Evolutionary conservation across 495 filamentous ascomycete genomes (phyloP).

Genomic region (Aspergillus carlsbadensis): DNA sequence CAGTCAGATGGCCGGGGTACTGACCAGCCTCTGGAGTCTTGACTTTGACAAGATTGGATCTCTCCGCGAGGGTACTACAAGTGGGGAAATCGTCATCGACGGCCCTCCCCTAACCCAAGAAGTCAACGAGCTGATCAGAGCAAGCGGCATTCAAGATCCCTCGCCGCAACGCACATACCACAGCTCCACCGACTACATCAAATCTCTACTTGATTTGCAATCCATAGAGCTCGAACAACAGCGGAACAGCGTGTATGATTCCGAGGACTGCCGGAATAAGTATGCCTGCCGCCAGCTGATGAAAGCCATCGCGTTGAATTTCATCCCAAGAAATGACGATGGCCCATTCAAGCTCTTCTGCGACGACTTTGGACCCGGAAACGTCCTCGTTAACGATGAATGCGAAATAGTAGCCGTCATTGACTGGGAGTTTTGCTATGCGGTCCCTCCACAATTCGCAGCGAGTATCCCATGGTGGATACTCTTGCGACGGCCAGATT

Average conservation of each 20-base stretch:
- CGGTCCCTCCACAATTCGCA: background rate
- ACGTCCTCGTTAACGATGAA: background rate
- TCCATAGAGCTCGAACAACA: slow-evolving; percentile 37
- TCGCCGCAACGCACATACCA: slow-evolving; percentile 1
- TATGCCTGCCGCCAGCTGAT: slow-evolving; percentile 25
- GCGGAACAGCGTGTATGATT: slow-evolving; percentile 38
- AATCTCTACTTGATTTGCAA: slow-evolving; percentile 39
- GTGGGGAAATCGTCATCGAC: background rate
- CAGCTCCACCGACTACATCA: slow-evolving; percentile 38
- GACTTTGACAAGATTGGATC: slow-evolving; percentile 15
- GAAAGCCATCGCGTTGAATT: slow-evolving; percentile 21
- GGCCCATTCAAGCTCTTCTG: slow-evolving; percentile 8
- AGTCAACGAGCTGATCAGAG: slow-evolving; percentile 26
- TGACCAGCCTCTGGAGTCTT: slow-evolving; percentile 30
- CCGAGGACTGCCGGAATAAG: slow-evolving; percentile 39
- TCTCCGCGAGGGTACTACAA: background rate
- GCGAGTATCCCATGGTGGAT: slow-evolving; percentile 1
- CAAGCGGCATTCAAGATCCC: background rate
- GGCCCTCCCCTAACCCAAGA: slow-evolving; percentile 22
- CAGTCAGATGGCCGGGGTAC: slow-evolving; percentile 28
- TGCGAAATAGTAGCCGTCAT: background rate
- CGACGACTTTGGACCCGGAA: slow-evolving; percentile 2
- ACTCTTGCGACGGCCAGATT: background rate
- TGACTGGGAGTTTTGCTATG: slow-evolving; percentile 9
- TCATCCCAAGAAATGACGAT: slow-evolving; percentile 7